phyloP scores from a whole-genome alignment of 2,329 filamentous ascomycete species.

The Juglanconis juglandina region DNA sequence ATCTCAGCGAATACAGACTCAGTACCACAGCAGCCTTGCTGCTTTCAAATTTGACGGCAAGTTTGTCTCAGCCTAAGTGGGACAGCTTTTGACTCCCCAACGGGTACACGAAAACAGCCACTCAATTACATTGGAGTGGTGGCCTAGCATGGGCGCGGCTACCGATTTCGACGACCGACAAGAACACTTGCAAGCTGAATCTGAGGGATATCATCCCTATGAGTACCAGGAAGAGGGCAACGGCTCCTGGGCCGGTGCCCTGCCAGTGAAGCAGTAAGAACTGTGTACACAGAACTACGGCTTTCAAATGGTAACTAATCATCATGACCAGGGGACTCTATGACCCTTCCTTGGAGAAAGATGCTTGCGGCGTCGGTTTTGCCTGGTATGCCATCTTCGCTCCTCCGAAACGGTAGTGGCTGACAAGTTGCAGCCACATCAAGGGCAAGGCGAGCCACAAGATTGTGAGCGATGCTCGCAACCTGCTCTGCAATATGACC shows the following conservation, averaged over 20 bases:
- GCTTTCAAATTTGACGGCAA: conserved; percentile 16
- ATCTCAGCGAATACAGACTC: neutral
- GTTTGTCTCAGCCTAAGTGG: conserved; percentile 6
- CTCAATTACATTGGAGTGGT: conserved; percentile 30
- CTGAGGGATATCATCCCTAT: conserved; percentile 65
- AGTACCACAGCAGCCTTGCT: conserved; percentile 14
- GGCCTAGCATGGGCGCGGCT: conserved; percentile 67
- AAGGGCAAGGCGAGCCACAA: conserved; percentile 98
- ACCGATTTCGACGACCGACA: conserved; percentile 68
- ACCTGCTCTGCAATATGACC: conserved; percentile 99
- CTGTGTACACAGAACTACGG: neutral
- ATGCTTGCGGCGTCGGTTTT: conserved; percentile 99
- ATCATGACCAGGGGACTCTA: conserved; percentile 67
- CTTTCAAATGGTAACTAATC: neutral
- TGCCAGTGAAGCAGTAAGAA: conserved; percentile 85
- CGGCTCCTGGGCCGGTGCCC: conserved; percentile 83
- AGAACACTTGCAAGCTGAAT: conserved; percentile 57
- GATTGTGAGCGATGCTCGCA: conserved; percentile 95
- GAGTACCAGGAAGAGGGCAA: conserved; percentile 86
- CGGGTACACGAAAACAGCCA: conserved; percentile 9
- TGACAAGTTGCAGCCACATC: conserved; percentile 66
- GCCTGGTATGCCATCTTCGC: conserved; percentile 67
- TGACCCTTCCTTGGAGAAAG: conserved; percentile 92
- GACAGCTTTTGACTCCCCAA: conserved; percentile 5
- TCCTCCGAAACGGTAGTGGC: neutral